A percentile compares a stretch with the other conserved stretches of the same genome.
Conservation (phyloP, 108 stramenopile genomes). For the Stephanodiscus minutulus region DNA sequence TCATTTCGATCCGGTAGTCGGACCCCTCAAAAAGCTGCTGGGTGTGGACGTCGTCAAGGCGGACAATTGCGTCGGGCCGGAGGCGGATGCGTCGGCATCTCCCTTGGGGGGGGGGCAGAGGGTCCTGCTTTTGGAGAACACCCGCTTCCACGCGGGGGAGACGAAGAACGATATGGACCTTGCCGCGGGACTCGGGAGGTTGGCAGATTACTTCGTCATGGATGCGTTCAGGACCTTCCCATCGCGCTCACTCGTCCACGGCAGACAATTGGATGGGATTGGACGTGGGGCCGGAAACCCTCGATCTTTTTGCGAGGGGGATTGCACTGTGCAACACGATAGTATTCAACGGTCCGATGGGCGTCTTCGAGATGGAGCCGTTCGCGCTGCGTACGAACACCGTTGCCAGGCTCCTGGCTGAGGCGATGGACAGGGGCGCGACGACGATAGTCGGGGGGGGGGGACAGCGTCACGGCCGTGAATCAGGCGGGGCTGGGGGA, state of each 20-base stretch:
- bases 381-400: constrained; percentile 90
- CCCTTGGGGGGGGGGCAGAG: too few relatives aligned
- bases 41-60: constrained; percentile 70
- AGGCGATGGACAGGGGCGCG: constrained; percentile 89
- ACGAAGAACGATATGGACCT: constrained; percentile 87
- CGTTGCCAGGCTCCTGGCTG: constrained; percentile 89
- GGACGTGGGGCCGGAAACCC: constrained; percentile 94
- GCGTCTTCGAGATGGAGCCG: constrained; percentile 95
- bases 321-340: constrained; percentile 87
- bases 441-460: constrained; percentile 96
- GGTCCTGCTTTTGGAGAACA: constrained; percentile 95
- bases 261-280: constrained; percentile 99
- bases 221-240: constrained; percentile 99
- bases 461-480: constrained; percentile 97
- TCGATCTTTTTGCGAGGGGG: constrained; percentile 77
- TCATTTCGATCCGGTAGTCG: constrained; percentile 79
- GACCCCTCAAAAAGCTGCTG: constrained; percentile 64
- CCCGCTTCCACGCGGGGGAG: constrained; percentile 93
- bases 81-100: constrained; percentile 83
- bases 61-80: constrained; percentile 89
- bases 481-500: constrained; percentile 91
- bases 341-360: constrained; percentile 96
- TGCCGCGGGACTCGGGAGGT: constrained; percentile 79
- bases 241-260: constrained; percentile 97
- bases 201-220: constrained; percentile 96